Conservation (phyloP, 148 eudicot species). For the Silene uniflora region DNA sequence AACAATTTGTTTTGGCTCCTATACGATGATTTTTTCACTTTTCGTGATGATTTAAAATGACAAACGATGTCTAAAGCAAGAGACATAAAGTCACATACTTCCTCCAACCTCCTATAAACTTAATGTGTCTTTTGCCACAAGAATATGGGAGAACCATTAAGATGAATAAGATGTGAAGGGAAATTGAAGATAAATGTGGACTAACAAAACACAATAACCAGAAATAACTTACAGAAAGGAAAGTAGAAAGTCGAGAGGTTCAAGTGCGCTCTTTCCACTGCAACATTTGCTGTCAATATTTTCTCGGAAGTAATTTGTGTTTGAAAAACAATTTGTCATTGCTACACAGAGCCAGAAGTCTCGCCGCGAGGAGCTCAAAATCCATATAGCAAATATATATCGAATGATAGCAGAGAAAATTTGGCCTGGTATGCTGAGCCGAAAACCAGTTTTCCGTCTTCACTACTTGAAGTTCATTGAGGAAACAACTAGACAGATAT, state of each 20-base stretch:
- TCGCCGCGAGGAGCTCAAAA: conserved; percentile 93
- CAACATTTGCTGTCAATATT: not conserved
- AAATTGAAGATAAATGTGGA: no score
- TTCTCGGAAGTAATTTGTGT: not conserved
- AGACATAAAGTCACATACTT: no score
- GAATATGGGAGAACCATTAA: no score
- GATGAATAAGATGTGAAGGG: no score
- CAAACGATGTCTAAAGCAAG: no score
- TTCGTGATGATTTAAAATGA: not conserved
- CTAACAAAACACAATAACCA: no score
- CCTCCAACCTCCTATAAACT: no score
- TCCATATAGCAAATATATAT: conserved; percentile 82
- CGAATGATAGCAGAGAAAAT: conserved; percentile 90
- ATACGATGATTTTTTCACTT: not conserved
- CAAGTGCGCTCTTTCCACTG: not conserved
- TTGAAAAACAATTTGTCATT: conserved; percentile 12
- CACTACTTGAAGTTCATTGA: conserved; percentile 92
- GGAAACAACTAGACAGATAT: conserved; percentile 76
- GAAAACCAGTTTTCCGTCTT: conserved; percentile 87
- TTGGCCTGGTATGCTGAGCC: conserved; percentile 96
- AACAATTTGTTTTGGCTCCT: not conserved
- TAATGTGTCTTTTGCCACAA: no score
- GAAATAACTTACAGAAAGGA: no score
- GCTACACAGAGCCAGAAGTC: conserved; percentile 79
- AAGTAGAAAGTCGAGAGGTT: no score